phyloP scores from a whole-genome alignment of 306 rosid species.

The Crataegus laevigata region DNA sequence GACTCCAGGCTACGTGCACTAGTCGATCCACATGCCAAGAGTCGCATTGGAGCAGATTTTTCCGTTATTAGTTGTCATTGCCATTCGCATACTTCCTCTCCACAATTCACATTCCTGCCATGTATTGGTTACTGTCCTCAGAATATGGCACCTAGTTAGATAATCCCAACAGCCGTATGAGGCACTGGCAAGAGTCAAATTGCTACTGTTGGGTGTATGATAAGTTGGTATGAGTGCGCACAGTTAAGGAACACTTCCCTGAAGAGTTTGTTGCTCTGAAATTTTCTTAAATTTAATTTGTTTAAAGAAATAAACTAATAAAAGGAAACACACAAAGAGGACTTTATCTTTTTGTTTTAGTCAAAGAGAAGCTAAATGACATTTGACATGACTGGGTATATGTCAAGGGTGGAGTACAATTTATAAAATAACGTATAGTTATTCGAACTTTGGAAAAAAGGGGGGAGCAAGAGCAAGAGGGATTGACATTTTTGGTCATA shows the following conservation, averaged over 20 bases:
- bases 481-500: conserved; percentile 25
- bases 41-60: neutral
- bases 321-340: neutral
- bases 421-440: neutral
- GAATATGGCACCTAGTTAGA: neutral
- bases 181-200: neutral
- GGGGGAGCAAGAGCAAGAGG: conserved; percentile 5
- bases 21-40: too few species aligned
- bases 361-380: neutral
- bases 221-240: neutral
- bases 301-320: neutral
- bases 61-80: neutral
- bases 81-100: neutral
- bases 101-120: neutral
- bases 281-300: too few species aligned
- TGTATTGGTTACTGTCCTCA: neutral
- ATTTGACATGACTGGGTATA: neutral
- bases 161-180: neutral
- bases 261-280: neutral
- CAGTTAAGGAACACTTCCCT: neutral
- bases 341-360: neutral
- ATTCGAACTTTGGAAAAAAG: conserved; percentile 22
- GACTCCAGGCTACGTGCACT: neutral
- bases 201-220: neutral
- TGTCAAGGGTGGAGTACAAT: neutral